Base-by-base conservation (phyloP, 75 land plant species). In the Ceratopteris richardii region DNA sequence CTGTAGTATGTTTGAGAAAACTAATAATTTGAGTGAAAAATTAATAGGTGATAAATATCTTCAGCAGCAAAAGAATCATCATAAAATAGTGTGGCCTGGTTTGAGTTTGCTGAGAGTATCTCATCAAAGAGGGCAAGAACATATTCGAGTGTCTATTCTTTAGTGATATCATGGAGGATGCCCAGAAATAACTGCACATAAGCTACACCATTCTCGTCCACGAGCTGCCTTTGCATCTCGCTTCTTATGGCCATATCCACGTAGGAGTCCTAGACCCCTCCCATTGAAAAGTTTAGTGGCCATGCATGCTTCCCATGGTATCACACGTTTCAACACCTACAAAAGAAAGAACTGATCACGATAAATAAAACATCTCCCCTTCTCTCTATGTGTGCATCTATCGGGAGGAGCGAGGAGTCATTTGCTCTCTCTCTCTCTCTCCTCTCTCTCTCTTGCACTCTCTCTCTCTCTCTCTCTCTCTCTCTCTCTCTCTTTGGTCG, bases 281-380 rank as follows among this genome's bases (percentile, higher is more conserved):
- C 87, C 78, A 18, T 76, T 76, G 42, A 93, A 85, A 48, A 88
- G 74, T 77, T 93, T 93, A 17, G 98, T 76, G 2, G 82, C 74
- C 84, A 85, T 74, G 73, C 85, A 93, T 19, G 94, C 77, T 66
- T 93, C 98, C 98, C 98, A 93, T 74, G 95, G 95, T 31, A 93
- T 88, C 64, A 82, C 98, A 66, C 96, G 76, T 58, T 59, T 82
- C 33, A 93, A 70, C 61, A 93, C 98, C 98, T 85, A 20, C 4
- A 67, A 63, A n/a, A n/a, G n/a, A n/a, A n/a, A n/a, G n/a, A n/a
- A n/a, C n/a, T n/a, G n/a, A n/a, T n/a, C n/a, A n/a, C n/a, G n/a
- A n/a, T n/a, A n/a, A n/a, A 3, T 9, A 33, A 54, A 44, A 26
- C 10, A 54, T 20, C 3, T 33, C 37, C 9, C 37, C 9, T 9